Evolutionary conservation across 768 basidiomycete genomes (phyloP), one percentile per base, ranked within the genome.

Genomic region (Boletus bicolor): DNA sequence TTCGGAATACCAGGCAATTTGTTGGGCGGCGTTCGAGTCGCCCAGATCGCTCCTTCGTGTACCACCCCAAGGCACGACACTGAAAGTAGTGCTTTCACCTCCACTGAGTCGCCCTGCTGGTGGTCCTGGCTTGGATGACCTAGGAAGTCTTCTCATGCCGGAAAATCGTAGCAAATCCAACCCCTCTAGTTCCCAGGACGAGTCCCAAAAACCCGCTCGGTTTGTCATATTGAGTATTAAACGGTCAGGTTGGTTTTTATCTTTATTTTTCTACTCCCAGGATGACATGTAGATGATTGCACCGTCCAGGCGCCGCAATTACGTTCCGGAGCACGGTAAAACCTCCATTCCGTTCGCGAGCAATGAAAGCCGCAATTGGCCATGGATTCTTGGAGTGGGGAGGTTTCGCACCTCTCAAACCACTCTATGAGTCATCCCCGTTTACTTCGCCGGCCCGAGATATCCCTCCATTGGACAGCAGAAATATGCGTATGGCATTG

Each of bases 21-120:
- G 80, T 19, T 74, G 72, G 61, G 73, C 79, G 0, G 69, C 75
- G 4, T 85, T 86, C 59, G 70, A 71, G 28, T 74, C 80, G 32
- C 71, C 76, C 4, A 69, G 69, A 19, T 78, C 81, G 0, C 62
- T 75, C 32, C 54, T 71, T 38, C 71, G 70, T 7, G 62, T 84
- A 24, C 65, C 73, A 38, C 41, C 53, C 14, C 51, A 52, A n/a
- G 73, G 75, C 8, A 68, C 56, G 24, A 65, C 59, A 11, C 51
- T 76, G 19, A 64, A 67, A 21, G 66, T 76, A n/a, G 55, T 51
- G 4, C 65, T 72, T 4, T 72, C 73, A 7, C 54, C 69, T 21
- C 41, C 48, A 7, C 37, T 59, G 24, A 53, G 56, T 35, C 54
- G 54, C 6, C 62, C 59, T 0, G 65, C 68, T 3, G 76, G 76